A percentile compares a stretch with the other conserved stretches of the same genome.
These are phyloP conservation scores for Bocquillonia castaneifolia DNA, from an alignment of 441 rosid species.

Conservation along the genomic window DNA sequence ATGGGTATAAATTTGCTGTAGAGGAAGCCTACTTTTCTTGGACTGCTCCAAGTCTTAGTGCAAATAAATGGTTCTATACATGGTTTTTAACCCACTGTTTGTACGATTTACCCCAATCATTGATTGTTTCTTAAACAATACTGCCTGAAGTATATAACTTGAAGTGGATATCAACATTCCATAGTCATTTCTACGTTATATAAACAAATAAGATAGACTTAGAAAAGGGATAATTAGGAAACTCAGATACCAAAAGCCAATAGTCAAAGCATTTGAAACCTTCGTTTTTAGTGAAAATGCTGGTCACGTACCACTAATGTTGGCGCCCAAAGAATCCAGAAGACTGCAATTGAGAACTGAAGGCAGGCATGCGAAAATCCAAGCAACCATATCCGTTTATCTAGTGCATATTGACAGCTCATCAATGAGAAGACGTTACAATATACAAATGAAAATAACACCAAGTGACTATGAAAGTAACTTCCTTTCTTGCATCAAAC, in stretches of 20 bases:
- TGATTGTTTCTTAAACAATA: background rate
- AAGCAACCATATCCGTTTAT: constrained; percentile 74
- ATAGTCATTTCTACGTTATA: background rate
- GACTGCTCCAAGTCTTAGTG: background rate
- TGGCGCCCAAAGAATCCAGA: constrained; percentile 98
- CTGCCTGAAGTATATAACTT: no score
- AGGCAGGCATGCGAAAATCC: constrained; percentile 77
- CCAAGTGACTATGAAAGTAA: constrained; percentile 7
- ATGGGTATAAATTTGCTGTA: background rate
- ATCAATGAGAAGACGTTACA: background rate
- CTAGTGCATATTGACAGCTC: constrained; percentile 34
- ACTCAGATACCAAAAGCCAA: constrained; percentile 12
- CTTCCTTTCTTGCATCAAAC: background rate
- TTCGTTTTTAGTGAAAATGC: constrained; percentile 12
- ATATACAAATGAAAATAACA: background rate
- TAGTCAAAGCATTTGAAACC: constrained; percentile 6
- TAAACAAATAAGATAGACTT: background rate
- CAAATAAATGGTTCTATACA: background rate
- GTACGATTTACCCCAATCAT: background rate
- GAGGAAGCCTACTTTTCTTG: background rate
- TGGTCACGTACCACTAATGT: constrained; percentile 75
- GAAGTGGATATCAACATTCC: background rate
- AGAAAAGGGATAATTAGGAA: constrained; percentile 6
- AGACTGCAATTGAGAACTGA: constrained; percentile 67
- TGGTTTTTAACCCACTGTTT: background rate